Evolutionary conservation across 2,329 filamentous ascomycete species (phyloP), one percentile per base, ranked within the genome.

Genomic region (Gliomastix tumulicola): DNA sequence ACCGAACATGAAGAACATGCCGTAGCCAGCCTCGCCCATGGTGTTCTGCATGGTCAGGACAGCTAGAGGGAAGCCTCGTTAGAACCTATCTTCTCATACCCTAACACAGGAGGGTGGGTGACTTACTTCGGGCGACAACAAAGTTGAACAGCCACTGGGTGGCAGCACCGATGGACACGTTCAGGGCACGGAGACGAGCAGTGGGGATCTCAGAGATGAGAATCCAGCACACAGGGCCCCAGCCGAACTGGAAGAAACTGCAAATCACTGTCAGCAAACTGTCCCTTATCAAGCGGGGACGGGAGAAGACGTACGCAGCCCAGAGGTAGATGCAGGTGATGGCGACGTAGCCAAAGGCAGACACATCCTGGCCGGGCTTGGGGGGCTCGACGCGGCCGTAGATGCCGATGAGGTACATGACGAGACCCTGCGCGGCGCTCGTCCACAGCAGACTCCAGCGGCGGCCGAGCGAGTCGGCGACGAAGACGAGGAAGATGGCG

Each of bases 101-200:
- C 9, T 27, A n/a, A 27, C n/a, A 9, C 23, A 27, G 9, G 23
- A n/a, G 9, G n/a, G 15, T 37, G 35, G 4, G 17, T 6, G 15
- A 49, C 55, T 48, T 44, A 58, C 55, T 77, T 39, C 78, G 64
- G 3, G 82, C 81, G 39, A 86, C 77, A 9, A 84, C 73, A 42
- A 86, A 83, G 52, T 87, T 87, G 57, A 86, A 85, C 5, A 86
- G 56, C 81, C 81, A 84, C 49, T 86, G 80, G 0, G 77, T 83
- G 2, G 76, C 77, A 1, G 82, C 80, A 1, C 72, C 81, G 32
- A 86, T 65, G 3, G 80, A 72, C 7, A 86, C 81, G 49, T 84
- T 85, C 45, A 82, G 60, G 15, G 75, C 76, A 38, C 82, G 65
- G 7, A 86, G 65, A 22, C 82, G 67, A 0, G 79, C 77, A 7